Evolutionary conservation across 192 early-diverging fungal species (phyloP), one percentile per base, ranked within the genome.

Genomic region (Lobulomyces angularis): DNA sequence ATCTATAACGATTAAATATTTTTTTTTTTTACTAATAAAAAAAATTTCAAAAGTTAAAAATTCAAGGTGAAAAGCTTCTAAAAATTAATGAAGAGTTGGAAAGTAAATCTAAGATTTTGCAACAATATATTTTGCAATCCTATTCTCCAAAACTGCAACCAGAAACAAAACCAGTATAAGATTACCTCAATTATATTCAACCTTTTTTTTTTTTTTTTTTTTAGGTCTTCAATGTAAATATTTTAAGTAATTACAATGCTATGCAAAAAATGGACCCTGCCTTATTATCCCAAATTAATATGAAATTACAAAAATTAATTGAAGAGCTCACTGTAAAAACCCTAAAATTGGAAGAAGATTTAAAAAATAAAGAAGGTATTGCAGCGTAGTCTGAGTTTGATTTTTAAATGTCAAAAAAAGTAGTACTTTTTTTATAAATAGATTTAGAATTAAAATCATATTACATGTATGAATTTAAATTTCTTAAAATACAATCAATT

Each of bases 251-350:
- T 39, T 12, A 50, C 3, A 20, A 45, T 3, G 67, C 65, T 6
- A 71, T 74, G 67, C 71, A 74, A 24, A 55, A 59, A 27, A 49
- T 67, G 54, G 65, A 74, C 48, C 71, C 71, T 1, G 53, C 43
- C 8, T 37, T 59, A 8, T 37, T 74, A 25, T 26, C 71, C 0
- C 58, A 69, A 37, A 71, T 74, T 19, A 74, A 74, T 41, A 52
- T 61, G 11, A 74, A 74, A 39, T 67, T 74, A 67, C 71, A 74
- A 37, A 74, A 67, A 46, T 51, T 74, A 11, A 46, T 74, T 20
- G 71, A 71, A 53, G 69, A 38, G 20, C 29, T 38, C 20, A 38
- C 37, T 6, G 37, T 38, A 19, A 38, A 38, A 38, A 19, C 29
- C 6, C 6, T 26, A 19, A 19, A 23, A 7, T 23, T 23, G n/a